Conservation (phyloP, 2,329 filamentous ascomycete genomes). For the Ophiocordyceps polyrhachis-furcata region DNA sequence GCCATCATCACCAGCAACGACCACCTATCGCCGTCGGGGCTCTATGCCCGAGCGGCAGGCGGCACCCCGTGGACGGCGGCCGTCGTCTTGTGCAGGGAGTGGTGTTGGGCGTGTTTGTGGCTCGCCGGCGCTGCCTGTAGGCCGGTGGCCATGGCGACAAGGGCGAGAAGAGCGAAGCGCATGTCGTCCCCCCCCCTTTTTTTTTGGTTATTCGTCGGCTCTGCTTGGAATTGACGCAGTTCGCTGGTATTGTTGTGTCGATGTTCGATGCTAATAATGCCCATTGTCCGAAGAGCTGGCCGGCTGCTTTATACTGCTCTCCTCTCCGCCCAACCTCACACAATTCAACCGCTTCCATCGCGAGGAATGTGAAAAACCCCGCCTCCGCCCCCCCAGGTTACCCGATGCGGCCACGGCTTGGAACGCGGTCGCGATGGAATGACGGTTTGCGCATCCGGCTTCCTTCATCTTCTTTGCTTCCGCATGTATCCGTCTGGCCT, state of each 20-base stretch:
- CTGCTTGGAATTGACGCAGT: no score
- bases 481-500: neutral
- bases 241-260: no score
- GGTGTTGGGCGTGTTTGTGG: slow-evolving; percentile 4
- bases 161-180: slow-evolving; percentile 5
- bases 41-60: neutral
- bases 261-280: neutral
- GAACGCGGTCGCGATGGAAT: neutral
- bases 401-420: neutral
- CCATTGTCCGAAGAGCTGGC: no score
- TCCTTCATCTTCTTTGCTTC: neutral
- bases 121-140: slow-evolving; percentile 9
- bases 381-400: neutral
- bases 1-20: neutral
- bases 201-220: neutral
- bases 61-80: neutral
- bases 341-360: neutral
- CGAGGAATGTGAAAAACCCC: neutral
- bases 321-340: neutral
- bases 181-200: slow-evolving; percentile 1
- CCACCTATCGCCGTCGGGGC: no score
- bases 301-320: no score
- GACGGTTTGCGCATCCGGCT: neutral
- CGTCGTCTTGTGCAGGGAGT: slow-evolving; percentile 2
- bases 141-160: slow-evolving; percentile 8